A percentile compares a stretch with the other conserved stretches of the same genome.
Evolutionary conservation across 169 alveolate genomes (phyloP).

Genomic region (Plasmodium fragile): DNA sequence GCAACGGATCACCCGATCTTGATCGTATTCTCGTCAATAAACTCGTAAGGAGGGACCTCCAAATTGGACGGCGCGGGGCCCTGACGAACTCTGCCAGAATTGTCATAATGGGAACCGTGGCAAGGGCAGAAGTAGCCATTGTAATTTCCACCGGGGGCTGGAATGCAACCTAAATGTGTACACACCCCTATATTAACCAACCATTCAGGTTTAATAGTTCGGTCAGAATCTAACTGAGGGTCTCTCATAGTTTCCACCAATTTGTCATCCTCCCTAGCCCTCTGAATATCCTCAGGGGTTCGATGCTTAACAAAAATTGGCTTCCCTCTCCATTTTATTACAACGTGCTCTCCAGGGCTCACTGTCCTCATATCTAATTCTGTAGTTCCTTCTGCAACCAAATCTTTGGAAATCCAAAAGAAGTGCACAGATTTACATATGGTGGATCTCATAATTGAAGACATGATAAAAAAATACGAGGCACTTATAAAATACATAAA

Average conservation of each 20-base stretch:
- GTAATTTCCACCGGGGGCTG: constrained; percentile 88
- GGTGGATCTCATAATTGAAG: constrained; percentile 85
- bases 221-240: constrained; percentile 89
- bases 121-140: constrained; percentile 92
- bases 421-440: constrained; percentile 87
- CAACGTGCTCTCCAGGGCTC: constrained; percentile 87
- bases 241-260: constrained; percentile 88
- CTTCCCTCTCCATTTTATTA: constrained; percentile 90
- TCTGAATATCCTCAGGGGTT: constrained; percentile 88
- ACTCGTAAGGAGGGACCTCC: constrained; percentile 89
- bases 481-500: constrained; percentile 88
- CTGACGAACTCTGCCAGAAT: constrained; percentile 90
- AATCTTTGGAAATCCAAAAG: constrained; percentile 88
- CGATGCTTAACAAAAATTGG: constrained; percentile 90
- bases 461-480: constrained; percentile 83
- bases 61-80: constrained; percentile 93
- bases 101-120: constrained; percentile 92
- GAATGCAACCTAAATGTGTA: constrained; percentile 91
- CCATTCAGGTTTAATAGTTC: constrained; percentile 90
- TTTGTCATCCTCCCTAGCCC: constrained; percentile 88
- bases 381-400: constrained; percentile 87
- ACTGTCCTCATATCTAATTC: constrained; percentile 89
- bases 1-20: constrained; percentile 82
- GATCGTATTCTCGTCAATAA: constrained; percentile 89
- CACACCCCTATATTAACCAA: constrained; percentile 89